Conservation (phyloP, 805 yeast species). For the Lachancea lanzarotensis region DNA sequence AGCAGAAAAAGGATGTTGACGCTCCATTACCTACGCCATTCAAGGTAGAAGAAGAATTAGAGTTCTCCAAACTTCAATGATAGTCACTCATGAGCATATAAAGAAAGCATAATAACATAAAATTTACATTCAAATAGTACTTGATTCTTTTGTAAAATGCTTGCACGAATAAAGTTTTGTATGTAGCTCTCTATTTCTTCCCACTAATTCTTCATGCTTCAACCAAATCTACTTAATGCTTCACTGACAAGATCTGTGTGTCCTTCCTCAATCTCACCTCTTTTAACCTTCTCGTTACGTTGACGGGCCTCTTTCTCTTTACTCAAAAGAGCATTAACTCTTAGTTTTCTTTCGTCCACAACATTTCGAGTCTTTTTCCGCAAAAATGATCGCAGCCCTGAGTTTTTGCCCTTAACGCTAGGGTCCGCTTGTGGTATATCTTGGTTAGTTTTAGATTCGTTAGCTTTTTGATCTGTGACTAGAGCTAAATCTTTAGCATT, state of each 20-base stretch:
- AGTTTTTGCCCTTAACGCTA: constrained; percentile 70
- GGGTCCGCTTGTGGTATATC: constrained; percentile 57
- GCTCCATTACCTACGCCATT: constrained; percentile 48
- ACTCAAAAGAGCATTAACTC: constrained; percentile 66
- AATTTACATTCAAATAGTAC: too few relatives aligned
- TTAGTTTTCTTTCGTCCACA: constrained; percentile 73
- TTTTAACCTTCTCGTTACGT: constrained; percentile 39
- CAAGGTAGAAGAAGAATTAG: constrained; percentile 28
- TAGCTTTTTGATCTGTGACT: constrained; percentile 31
- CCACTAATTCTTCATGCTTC: neutral
- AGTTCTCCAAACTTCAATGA: constrained; percentile 12
- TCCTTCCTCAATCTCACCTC: constrained; percentile 51
- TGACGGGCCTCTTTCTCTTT: constrained; percentile 67
- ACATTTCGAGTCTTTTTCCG: constrained; percentile 82
- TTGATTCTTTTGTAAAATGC: neutral
- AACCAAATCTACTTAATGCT: constrained; percentile 36
- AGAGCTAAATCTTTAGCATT: constrained; percentile 52
- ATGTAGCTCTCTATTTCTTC: neutral
- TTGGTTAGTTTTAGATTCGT: constrained; percentile 36
- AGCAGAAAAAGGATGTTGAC: constrained; percentile 66
- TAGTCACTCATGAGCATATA: neutral
- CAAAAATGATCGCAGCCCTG: constrained; percentile 70
- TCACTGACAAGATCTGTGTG: constrained; percentile 36
- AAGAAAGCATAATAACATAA: neutral
- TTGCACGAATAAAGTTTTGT: neutral